Conservation (phyloP, 352 stramenopile genomes). For the Globisporangium viniferum region DNA sequence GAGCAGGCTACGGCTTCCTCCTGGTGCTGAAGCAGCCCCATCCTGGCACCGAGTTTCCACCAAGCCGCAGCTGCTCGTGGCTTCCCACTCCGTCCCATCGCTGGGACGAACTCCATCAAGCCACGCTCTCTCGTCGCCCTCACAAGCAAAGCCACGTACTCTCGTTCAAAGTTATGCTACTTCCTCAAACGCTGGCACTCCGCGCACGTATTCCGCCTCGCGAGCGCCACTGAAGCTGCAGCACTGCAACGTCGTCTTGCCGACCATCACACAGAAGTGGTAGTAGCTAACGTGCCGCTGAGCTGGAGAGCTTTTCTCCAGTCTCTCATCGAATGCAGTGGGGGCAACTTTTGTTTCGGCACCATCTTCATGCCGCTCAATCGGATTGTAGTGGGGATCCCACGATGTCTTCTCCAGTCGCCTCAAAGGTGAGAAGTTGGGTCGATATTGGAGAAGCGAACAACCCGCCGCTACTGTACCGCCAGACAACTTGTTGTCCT, state of each 20-base stretch:
- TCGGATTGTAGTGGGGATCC: too few species aligned
- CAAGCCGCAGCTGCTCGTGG: constrained; percentile 49
- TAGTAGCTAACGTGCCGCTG: too few species aligned
- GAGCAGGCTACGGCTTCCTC: not conserved
- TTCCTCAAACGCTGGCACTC: not conserved
- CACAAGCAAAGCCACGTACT: not conserved
- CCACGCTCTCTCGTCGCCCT: not conserved
- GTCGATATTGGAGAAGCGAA: too few species aligned
- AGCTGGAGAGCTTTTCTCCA: too few species aligned
- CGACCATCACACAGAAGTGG: constrained; percentile 24
- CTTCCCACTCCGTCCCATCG: constrained; percentile 7
- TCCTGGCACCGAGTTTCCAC: constrained; percentile 45
- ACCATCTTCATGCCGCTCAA: too few species aligned
- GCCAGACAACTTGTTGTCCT: too few species aligned
- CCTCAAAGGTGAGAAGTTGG: too few species aligned
- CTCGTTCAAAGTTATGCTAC: not conserved
- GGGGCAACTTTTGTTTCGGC: too few species aligned
- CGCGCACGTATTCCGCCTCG: not conserved
- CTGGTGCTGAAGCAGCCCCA: not conserved
- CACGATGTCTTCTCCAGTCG: too few species aligned
- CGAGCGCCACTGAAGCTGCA: constrained; percentile 14
- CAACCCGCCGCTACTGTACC: too few species aligned
- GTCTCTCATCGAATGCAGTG: too few species aligned
- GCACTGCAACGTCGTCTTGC: constrained; percentile 26
- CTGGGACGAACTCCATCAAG: not conserved